Conservation (phyloP, 108 stramenopile species). For the Pseudonitzschia multiseries region DNA sequence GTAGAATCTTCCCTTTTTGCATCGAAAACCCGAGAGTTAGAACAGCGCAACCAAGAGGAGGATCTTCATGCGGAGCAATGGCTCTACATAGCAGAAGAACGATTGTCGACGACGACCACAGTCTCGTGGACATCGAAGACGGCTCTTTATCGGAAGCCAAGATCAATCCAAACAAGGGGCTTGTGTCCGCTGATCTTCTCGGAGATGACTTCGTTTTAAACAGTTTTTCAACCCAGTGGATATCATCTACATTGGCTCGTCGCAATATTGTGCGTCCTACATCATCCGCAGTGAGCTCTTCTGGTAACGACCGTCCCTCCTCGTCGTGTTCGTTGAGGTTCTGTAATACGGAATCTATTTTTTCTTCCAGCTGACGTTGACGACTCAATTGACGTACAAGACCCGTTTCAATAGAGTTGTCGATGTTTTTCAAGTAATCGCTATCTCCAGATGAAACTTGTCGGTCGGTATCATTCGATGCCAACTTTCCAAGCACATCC, state of each 20-base stretch:
- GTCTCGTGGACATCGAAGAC: not conserved
- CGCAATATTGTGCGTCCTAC: slow-evolving; percentile 61
- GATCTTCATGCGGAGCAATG: slow-evolving; percentile 59
- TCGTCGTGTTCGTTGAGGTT: slow-evolving; percentile 62
- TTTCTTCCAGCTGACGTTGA: slow-evolving; percentile 39
- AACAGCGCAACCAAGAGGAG: slow-evolving; percentile 76
- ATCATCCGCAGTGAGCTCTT: slow-evolving; percentile 52
- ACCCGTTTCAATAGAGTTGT: not conserved
- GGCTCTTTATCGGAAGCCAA: slow-evolving; percentile 8
- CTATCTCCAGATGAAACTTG: not conserved
- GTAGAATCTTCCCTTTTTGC: slow-evolving; percentile 46
- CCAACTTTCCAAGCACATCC: not conserved
- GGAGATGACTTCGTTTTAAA: slow-evolving; percentile 15
- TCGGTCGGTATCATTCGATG: not conserved
- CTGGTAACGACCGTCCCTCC: slow-evolving; percentile 45
- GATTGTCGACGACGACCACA: slow-evolving; percentile 41
- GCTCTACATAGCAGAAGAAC: slow-evolving; percentile 70
- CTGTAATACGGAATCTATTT: slow-evolving; percentile 44
- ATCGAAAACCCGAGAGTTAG: slow-evolving; percentile 57
- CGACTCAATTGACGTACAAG: slow-evolving; percentile 33
- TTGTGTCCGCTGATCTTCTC: not conserved
- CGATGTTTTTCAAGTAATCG: not conserved
- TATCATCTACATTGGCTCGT: slow-evolving; percentile 53
- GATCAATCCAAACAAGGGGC: slow-evolving; percentile 4
- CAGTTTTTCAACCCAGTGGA: slow-evolving; percentile 44